Evolutionary conservation across 2,329 filamentous ascomycete genomes (phyloP).

Genomic region (Knufia fluminis): DNA sequence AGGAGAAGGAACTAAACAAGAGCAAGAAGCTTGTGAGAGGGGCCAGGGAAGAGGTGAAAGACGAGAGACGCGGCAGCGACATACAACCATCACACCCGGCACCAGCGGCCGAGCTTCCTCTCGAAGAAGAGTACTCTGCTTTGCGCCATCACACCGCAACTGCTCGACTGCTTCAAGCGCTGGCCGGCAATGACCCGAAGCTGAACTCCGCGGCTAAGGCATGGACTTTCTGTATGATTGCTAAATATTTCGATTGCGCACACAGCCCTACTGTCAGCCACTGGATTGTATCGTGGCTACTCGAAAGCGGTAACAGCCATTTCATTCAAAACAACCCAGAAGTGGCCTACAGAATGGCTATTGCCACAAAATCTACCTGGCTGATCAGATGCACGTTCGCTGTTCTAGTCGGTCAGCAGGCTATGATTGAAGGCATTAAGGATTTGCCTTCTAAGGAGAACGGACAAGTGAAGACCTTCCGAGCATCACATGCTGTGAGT

Average conservation of each 20-base stretch:
- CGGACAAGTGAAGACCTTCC: background rate
- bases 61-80: background rate
- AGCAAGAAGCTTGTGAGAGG: background rate
- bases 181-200: constrained; percentile 46
- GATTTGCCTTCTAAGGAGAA: constrained; percentile 7
- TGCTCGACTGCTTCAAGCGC: constrained; percentile 49
- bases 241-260: constrained; percentile 46
- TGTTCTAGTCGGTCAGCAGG: constrained; percentile 55
- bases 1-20: background rate
- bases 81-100: background rate
- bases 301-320: constrained; percentile 43
- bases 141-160: constrained; percentile 56
- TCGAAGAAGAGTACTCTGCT: constrained; percentile 49
- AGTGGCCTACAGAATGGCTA: constrained; percentile 49
- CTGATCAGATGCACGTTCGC: constrained; percentile 43
- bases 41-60: background rate
- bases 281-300: constrained; percentile 50
- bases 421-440: constrained; percentile 35
- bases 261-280: constrained; percentile 31
- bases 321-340: constrained; percentile 59
- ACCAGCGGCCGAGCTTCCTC: background rate
- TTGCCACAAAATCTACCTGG: constrained; percentile 27
- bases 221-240: constrained; percentile 57
- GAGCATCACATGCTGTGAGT: background rate
- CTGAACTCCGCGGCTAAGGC: constrained; percentile 58